Percentiles rank a stretch among this genome's conserved stretches.
Conservation (phyloP, 208 protist genomes). For the Leptomonas pyrrhocoris region DNA sequence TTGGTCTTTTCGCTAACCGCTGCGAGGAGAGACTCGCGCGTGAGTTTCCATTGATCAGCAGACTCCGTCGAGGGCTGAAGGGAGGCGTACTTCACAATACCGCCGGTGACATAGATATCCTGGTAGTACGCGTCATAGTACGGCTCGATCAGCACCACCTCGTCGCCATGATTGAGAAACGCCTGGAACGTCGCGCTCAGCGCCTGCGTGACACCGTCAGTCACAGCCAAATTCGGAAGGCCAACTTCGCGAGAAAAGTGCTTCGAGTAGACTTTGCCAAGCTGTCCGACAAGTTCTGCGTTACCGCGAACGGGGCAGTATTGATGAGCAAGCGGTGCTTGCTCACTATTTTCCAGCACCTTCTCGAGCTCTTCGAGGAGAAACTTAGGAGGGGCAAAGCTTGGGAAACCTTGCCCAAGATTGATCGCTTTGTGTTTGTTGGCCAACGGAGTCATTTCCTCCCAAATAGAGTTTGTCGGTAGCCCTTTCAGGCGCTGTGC, state of each 20-base stretch:
- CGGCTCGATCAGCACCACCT: slow-evolving; percentile 93
- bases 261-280: slow-evolving; percentile 68
- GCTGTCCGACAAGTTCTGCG: slow-evolving; percentile 61
- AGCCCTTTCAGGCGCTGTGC: slow-evolving; percentile 43
- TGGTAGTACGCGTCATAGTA: slow-evolving; percentile 91
- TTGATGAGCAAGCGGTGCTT: slow-evolving; percentile 66
- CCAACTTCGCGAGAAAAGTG: slow-evolving; percentile 54
- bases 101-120: slow-evolving; percentile 73
- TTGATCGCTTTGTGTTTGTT: slow-evolving; percentile 88
- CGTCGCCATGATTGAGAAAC: slow-evolving; percentile 89
- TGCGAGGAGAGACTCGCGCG: slow-evolving; percentile 52
- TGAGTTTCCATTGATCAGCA: slow-evolving; percentile 60
- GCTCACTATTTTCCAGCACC: slow-evolving; percentile 40
- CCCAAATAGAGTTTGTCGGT: slow-evolving; percentile 63
- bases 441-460: slow-evolving; percentile 88
- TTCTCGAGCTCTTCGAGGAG: slow-evolving; percentile 65
- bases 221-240: slow-evolving; percentile 69
- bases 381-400: slow-evolving; percentile 75
- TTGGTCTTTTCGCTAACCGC: slow-evolving; percentile 82
- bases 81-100: slow-evolving; percentile 72
- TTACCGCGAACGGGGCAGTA: slow-evolving; percentile 82
- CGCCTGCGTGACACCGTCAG: slow-evolving; percentile 86
- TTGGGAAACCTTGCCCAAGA: slow-evolving; percentile 93
- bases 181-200: slow-evolving; percentile 81
- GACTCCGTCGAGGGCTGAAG: slow-evolving; percentile 52